Evolutionary conservation across 2,329 filamentous ascomycete species (phyloP), one percentile per base, ranked within the genome.

Genomic region (Colletotrichum lupini): DNA sequence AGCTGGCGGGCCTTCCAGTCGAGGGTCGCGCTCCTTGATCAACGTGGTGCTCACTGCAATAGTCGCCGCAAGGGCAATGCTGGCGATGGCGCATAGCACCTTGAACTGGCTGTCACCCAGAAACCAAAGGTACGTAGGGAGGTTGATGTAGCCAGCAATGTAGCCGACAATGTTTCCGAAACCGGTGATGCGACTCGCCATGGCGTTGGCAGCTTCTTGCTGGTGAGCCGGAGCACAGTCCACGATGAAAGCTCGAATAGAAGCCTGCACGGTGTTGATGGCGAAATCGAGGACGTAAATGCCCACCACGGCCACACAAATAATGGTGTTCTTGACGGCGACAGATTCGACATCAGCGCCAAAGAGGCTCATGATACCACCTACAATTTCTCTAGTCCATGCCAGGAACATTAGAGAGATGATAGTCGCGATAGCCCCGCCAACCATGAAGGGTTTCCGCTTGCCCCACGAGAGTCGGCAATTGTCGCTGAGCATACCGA

Each of bases 181-280:
- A 28, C 96, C 96, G 12, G 92, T 93, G 70, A 96, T 90, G 64
- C 96, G 91, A 79, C 94, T 95, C 24, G 96, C 95, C 95, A 97
- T 98, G 53, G 96, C 93, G 83, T 98, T 98, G 67, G 95, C 96
- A 49, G 92, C 88, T 82, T 98, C 95, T 84, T 98, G 96, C 81
- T 98, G 96, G 79, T 98, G 95, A 1, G 94, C 91, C 0, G 97
- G 97, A 0, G 94, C 94, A 79, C 95, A 96, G 80, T 98, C 96
- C 28, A 98, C 94, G 67, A 98, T 97, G 80, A 97, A 97, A 28
- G 95, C 95, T 76, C 95, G 90, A 79, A 98, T 94, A 5, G 92
- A 94, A 61, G 97, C 96, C 88, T 98, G 96, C 42, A 98, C 94
- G 89, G 95, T 97, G 83, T 98, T 98, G 85, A 98, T 97, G 78